Percentiles rank a stretch among this genome's conserved stretches.
phyloP scores from a whole-genome alignment of 768 basidiomycete species.

The Podaxis carcinomalis region DNA sequence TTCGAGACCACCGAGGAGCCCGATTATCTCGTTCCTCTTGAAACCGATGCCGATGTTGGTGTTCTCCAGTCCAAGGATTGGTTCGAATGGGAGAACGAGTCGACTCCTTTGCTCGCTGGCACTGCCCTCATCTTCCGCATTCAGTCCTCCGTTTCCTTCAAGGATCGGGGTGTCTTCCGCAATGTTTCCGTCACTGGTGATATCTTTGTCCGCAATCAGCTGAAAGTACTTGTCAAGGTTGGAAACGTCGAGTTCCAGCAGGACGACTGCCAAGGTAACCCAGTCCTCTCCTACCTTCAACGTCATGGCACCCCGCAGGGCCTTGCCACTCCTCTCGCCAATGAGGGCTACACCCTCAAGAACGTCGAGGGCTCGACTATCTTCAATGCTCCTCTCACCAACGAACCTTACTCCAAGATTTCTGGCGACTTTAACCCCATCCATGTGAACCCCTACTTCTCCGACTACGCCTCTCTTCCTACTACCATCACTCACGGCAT shows the following conservation, averaged over 20 bases:
- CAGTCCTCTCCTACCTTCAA: slow-evolving; percentile 88
- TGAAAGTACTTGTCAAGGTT: slow-evolving; percentile 86
- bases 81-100: slow-evolving; percentile 92
- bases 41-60: slow-evolving; percentile 77
- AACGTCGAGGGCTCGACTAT: slow-evolving; percentile 51
- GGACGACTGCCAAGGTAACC: slow-evolving; percentile 89
- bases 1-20: slow-evolving; percentile 91
- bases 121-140: slow-evolving; percentile 87
- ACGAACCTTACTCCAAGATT: slow-evolving; percentile 92
- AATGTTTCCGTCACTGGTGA: slow-evolving; percentile 80
- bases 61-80: slow-evolving; percentile 95
- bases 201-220: slow-evolving; percentile 82
- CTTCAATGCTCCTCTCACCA: slow-evolving; percentile 84
- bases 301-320: slow-evolving; percentile 85
- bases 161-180: slow-evolving; percentile 82
- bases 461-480: slow-evolving; percentile 88
- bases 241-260: slow-evolving; percentile 83
- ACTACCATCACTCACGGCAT: slow-evolving; percentile 98
- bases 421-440: slow-evolving; percentile 99
- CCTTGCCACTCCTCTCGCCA: slow-evolving; percentile 69
- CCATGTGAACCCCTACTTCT: slow-evolving; percentile 97
- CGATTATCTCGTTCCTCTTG: slow-evolving; percentile 77
- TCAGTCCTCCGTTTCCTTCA: slow-evolving; percentile 84
- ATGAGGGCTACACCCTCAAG: slow-evolving; percentile 84
- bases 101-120: slow-evolving; percentile 72